Base-by-base conservation (phyloP, 2,329 filamentous ascomycete genomes). In the Dactylella cylindrospora region DNA sequence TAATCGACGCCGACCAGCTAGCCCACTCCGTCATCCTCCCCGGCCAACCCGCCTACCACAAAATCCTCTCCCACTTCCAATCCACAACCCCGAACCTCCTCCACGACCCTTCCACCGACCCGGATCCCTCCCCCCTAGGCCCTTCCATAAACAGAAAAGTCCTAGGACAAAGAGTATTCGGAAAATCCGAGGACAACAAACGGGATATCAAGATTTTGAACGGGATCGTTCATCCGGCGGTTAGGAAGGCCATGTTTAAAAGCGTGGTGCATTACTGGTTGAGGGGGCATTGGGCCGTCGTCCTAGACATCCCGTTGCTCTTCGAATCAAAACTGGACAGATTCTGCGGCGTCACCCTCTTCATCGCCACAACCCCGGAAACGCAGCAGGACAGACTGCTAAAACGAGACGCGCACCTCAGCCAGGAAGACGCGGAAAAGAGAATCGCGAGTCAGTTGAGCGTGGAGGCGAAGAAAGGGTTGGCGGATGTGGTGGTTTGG, bases 21-120 rank as follows among this genome's bases (percentile, higher is more conserved):
- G 91, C 93, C 40, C 90, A 91, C 68, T 81, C 93, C 73, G 93
- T 97, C 60, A 91, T 98, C 72, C 89, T 95, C 73, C 93, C 93
- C 0, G 93, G 93, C 22, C 95, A 88, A 4, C 71, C 80, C 9
- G 91, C 86, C 68, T 96, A 97, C 78, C 76, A 80, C 43, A 83
- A 85, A 64, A 95, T 98, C 67, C 80, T 97, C 32, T 74, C 79
- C 15, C 78, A 95, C 74, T 98, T 98, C 72, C 80, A 79, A 0
- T 79, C 88, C 22, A 86, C 81, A 3, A 96, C 90, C 0, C 90
- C 91, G 0, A 90, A 96, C 59, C 81, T 98, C 0, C 82, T 97
- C 0, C 79, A 90, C 2, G 36, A 53, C 13, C 33, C 57, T 2
- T 39, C 35, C 36, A 51, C 44, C 28, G 50, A 55, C 22, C 54